These are phyloP conservation scores for Cercospora brassicicola DNA, from an alignment of 2,329 filamentous ascomycete species.

Conservation along the genomic window DNA sequence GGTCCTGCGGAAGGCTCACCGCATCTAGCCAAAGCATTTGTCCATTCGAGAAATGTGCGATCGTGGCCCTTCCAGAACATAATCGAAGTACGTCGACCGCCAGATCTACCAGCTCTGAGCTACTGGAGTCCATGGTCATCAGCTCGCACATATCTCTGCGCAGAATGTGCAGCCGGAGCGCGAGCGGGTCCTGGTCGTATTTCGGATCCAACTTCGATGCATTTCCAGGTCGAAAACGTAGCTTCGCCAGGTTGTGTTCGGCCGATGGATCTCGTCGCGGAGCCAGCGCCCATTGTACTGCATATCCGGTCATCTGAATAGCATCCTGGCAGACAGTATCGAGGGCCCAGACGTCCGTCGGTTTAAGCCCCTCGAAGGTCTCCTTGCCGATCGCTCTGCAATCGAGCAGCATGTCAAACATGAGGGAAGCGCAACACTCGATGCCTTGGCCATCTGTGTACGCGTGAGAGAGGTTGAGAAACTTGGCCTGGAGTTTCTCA, in stretches of 20 bases:
- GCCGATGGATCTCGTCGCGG: neutral
- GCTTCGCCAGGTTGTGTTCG: neutral
- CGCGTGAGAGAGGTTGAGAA: neutral
- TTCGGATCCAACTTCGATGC: neutral
- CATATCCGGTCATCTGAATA: constrained; percentile 1
- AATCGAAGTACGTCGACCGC: constrained; percentile 1
- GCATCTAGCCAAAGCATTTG: neutral
- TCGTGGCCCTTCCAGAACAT: constrained; percentile 6
- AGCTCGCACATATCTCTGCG: constrained; percentile 3
- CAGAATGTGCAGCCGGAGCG: neutral
- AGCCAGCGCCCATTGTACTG: constrained; percentile 1
- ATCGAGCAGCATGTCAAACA: neutral
- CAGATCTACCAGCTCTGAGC: neutral
- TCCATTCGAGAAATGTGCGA: neutral
- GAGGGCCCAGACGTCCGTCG: neutral
- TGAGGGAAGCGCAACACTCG: neutral
- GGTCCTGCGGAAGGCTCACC: neutral
- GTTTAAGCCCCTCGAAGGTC: neutral
- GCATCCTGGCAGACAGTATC: constrained; percentile 3
- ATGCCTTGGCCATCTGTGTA: neutral
- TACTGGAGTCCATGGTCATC: neutral
- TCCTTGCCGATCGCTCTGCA: neutral
- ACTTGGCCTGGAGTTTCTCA: neutral
- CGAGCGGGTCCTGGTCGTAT: neutral
- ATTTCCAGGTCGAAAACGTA: neutral